phyloP scores from a whole-genome alignment of 129 eudicot species.

The Flaveria sonorensis region DNA sequence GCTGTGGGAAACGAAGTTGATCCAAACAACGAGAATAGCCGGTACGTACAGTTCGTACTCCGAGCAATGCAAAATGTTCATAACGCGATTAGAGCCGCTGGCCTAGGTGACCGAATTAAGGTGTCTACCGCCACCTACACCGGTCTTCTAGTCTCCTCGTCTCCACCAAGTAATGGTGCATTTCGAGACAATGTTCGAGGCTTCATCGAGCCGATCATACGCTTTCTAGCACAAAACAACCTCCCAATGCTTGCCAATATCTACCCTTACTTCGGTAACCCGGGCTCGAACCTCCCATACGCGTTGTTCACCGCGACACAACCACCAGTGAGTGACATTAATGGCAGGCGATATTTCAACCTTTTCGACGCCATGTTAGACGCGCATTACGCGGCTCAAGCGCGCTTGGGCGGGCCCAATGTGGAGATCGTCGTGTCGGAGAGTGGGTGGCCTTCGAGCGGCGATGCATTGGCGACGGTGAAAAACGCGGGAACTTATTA shows the following conservation, averaged over 20 bases:
- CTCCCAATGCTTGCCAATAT: constrained; percentile 30
- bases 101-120: constrained; percentile 19
- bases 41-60: constrained; percentile 23
- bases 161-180: constrained; percentile 14
- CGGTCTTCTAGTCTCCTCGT: constrained; percentile 12
- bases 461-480: not conserved
- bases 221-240: constrained; percentile 22
- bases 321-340: constrained; percentile 9
- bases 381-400: constrained; percentile 42
- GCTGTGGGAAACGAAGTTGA: constrained; percentile 60
- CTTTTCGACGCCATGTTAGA: constrained; percentile 38
- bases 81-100: constrained; percentile 32
- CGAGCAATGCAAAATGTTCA: constrained; percentile 43
- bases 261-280: constrained; percentile 13
- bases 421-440: constrained; percentile 39
- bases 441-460: constrained; percentile 39
- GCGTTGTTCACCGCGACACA: constrained; percentile 22
- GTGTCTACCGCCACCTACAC: constrained; percentile 30
- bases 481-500: constrained; percentile 29
- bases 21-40: constrained; percentile 23
- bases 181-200: constrained; percentile 19
- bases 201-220: constrained; percentile 23
- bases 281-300: constrained; percentile 1
- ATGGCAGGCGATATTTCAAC: constrained; percentile 23
- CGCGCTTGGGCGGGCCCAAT: constrained; percentile 26